Evolutionary conservation across 768 basidiomycete genomes (phyloP), one percentile per base, ranked within the genome.

Genomic region (Auriscalpium vulgare): DNA sequence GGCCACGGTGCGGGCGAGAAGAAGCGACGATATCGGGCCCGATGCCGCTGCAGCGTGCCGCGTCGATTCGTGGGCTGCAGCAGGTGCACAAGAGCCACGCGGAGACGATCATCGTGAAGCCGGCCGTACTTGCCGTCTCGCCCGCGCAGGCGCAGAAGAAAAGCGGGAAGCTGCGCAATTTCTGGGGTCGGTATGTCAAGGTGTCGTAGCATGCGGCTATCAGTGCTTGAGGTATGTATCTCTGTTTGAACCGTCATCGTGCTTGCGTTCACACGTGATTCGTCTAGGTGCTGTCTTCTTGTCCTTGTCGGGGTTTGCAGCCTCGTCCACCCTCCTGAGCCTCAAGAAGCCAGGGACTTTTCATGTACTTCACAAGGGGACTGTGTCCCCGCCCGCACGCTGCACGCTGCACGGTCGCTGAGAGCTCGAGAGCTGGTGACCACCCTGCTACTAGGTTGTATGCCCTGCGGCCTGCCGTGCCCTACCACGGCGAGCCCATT

Each of bases 1-100:
- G 45, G 37, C 53, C 21, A 8, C 14, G 40, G 40, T 34, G 29
- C 51, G 59, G 47, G 60, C 11, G 65, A 61, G 23, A 64, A 66
- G 37, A 69, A n/a, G n/a, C 66, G 19, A 44, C 57, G 34, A 72
- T 72, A 53, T 72, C 71, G 10, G 68, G 67, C 29, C 71, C 71
- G 37, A 64, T 67, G 56, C 69, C 69, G 17, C 59, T 72, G 10
- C 59, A 56, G 44, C 53, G 56, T n/a, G 51, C 61, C 17, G 51
- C 59, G 19, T 62, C 61, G 37, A 8, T 62, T 10, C 51, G 59
- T 6, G 56, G 60, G 17, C 35, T 60, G 58, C 59, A 56, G 51
- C 55, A 62, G 16, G 49, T 53, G 13, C 58, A 8, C 47, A 53
- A 49, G 47, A 59, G 59, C 47, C 59, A 59, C 48, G 44, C 49